Percentiles rank a stretch among this genome's conserved stretches.
These are phyloP conservation scores for Chaetothyriales sp. DNA, from an alignment of 2,329 filamentous ascomycete species.

Conservation along the genomic window DNA sequence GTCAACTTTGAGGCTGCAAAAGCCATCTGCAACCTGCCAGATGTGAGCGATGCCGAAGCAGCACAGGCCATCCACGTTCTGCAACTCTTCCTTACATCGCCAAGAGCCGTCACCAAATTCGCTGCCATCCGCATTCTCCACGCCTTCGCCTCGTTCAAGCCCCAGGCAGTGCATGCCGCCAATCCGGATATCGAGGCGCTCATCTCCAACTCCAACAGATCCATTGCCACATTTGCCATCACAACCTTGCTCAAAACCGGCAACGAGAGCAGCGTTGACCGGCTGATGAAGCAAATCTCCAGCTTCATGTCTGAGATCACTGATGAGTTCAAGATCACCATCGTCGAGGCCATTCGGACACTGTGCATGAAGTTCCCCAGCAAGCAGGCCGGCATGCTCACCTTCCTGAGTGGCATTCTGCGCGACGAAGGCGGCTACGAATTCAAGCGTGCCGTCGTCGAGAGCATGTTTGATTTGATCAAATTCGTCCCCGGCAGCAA, in stretches of 20 bases:
- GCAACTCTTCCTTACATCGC: conserved; percentile 92
- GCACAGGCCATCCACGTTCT: conserved; percentile 86
- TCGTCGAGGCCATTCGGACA: conserved; percentile 93
- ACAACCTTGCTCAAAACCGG: conserved; percentile 96
- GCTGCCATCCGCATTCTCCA: conserved; percentile 92
- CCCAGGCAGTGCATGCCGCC: conserved; percentile 77
- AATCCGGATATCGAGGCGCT: conserved; percentile 95
- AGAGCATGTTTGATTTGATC: conserved; percentile 98
- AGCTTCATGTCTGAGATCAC: conserved; percentile 98
- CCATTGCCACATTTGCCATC: conserved; percentile 95
- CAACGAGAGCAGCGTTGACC: conserved; percentile 92
- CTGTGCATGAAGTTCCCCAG: conserved; percentile 93
- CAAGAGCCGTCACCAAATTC: conserved; percentile 91
- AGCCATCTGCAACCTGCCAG: conserved; percentile 87
- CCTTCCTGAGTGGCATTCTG: conserved; percentile 92
- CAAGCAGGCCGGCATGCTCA: conserved; percentile 95
- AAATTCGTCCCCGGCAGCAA: conserved; percentile 90
- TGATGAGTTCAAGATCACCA: conserved; percentile 99
- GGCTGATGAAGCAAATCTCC: conserved; percentile 96
- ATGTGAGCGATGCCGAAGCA: conserved; percentile 84
- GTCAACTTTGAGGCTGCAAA: conserved; percentile 99
- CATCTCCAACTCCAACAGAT: conserved; percentile 93
- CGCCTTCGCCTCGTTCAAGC: conserved; percentile 93
- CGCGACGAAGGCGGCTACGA: conserved; percentile 96
- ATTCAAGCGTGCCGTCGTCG: conserved; percentile 93